These are phyloP conservation scores for Ophiostoma sp. DNA, from an alignment of 2,329 filamentous ascomycete species.

Conservation along the genomic window DNA sequence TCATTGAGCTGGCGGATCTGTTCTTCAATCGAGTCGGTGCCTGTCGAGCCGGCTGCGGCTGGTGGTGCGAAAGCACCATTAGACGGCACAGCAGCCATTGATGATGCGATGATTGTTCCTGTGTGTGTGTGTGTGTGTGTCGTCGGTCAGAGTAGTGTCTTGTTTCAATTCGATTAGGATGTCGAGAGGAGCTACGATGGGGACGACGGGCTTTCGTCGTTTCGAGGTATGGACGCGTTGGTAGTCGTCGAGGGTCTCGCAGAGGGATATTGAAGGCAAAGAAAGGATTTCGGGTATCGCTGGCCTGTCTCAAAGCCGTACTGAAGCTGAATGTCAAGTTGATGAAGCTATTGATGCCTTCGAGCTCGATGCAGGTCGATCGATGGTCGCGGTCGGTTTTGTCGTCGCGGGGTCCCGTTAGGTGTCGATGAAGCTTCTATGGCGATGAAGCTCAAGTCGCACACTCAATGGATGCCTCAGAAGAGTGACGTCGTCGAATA, in stretches of 20 bases:
- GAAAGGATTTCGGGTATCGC: too few species aligned
- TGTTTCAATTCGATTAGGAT: not conserved
- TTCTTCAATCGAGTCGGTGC: slow-evolving; percentile 57
- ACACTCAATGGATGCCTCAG: not conserved
- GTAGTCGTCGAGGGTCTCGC: not conserved
- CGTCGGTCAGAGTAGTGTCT: too few species aligned
- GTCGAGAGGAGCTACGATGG: not conserved
- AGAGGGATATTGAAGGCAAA: not conserved
- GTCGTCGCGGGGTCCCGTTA: not conserved
- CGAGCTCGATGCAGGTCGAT: not conserved
- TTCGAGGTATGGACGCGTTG: not conserved
- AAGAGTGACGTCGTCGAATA: not conserved
- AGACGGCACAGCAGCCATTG: not conserved
- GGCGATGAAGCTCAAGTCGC: not conserved
- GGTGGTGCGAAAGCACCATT: not conserved
- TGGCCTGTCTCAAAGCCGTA: not conserved
- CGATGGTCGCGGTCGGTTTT: not conserved
- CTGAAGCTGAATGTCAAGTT: too few species aligned
- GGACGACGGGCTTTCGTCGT: not conserved
- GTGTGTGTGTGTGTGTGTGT: not conserved
- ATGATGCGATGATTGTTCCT: slow-evolving; percentile 14
- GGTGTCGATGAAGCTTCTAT: not conserved
- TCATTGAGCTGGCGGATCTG: slow-evolving; percentile 86
- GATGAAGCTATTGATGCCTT: not conserved
- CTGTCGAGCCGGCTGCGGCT: not conserved